Evolutionary conservation across 1,139 yeast species (phyloP).

Genomic region (Kodamaea ohmeri): DNA sequence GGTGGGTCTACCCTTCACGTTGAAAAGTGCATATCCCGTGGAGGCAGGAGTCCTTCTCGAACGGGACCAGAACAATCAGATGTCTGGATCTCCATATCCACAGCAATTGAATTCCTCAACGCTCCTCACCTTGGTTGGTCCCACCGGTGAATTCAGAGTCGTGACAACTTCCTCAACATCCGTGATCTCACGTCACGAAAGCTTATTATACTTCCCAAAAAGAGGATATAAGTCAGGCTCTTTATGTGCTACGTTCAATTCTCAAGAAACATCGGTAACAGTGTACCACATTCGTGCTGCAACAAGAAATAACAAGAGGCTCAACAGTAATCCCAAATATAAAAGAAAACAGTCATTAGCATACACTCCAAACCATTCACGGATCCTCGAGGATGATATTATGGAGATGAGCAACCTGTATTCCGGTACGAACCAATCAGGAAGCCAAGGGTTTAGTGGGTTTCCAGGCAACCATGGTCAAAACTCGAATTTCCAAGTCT

Average conservation of each 20-base stretch:
- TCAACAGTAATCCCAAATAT: slow-evolving; percentile 15
- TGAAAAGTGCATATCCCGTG: slow-evolving; percentile 55
- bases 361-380: slow-evolving; percentile 42
- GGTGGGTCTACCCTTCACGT: slow-evolving; percentile 61
- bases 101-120: slow-evolving; percentile 35
- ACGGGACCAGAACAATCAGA: slow-evolving; percentile 30
- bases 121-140: slow-evolving; percentile 65
- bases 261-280: slow-evolving; percentile 39
- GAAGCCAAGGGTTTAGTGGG: not conserved
- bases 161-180: slow-evolving; percentile 71
- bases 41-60: slow-evolving; percentile 66
- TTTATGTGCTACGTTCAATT: slow-evolving; percentile 54
- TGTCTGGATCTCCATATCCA: slow-evolving; percentile 18
- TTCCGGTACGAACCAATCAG: not conserved
- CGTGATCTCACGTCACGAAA: slow-evolving; percentile 58
- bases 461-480: no score
- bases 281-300: slow-evolving; percentile 52
- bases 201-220: slow-evolving; percentile 50
- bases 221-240: slow-evolving; percentile 32
- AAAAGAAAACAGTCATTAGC: slow-evolving; percentile 30
- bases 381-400: slow-evolving; percentile 44
- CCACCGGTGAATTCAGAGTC: slow-evolving; percentile 64
- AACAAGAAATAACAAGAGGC: slow-evolving; percentile 18
- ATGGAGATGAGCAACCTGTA: no score
- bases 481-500: no score